phyloP scores from a whole-genome alignment of 495 filamentous ascomycete species.

The Aspergillus bridgeri region DNA sequence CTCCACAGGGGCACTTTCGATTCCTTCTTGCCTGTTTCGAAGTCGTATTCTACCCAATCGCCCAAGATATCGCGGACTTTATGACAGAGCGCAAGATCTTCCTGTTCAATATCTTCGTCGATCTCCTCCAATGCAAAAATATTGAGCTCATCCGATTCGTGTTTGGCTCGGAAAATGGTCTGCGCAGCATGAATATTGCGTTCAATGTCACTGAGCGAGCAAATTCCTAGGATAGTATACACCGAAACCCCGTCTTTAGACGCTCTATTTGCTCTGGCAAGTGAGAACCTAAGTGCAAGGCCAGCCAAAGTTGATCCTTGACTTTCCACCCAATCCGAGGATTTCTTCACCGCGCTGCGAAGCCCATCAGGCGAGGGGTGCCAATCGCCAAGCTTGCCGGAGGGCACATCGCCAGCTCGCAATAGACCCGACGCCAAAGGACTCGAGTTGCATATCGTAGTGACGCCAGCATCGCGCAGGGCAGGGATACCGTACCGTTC shows the following conservation, averaged over 20 bases:
- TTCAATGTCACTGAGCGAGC: constrained; percentile 8
- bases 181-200: constrained; percentile 6
- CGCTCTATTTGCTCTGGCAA: constrained; percentile 27
- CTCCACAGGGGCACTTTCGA: background rate
- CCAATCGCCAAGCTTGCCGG: constrained; percentile 67
- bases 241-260: background rate
- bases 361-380: constrained; percentile 71
- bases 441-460: constrained; percentile 49
- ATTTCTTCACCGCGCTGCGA: constrained; percentile 47
- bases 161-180: background rate
- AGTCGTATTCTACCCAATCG: constrained; percentile 1
- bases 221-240: constrained; percentile 10
- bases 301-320: constrained; percentile 62
- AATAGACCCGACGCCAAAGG: background rate
- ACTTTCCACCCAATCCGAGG: constrained; percentile 50
- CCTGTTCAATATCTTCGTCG: background rate
- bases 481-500: constrained; percentile 46
- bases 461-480: constrained; percentile 63
- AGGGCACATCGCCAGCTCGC: constrained; percentile 63
- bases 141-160: background rate
- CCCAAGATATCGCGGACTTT: background rate
- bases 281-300: background rate
- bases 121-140: background rate
- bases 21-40: background rate
- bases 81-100: background rate